Evolutionary conservation across 805 yeast species (phyloP).

Genomic region (Huiozyma sinensis): DNA sequence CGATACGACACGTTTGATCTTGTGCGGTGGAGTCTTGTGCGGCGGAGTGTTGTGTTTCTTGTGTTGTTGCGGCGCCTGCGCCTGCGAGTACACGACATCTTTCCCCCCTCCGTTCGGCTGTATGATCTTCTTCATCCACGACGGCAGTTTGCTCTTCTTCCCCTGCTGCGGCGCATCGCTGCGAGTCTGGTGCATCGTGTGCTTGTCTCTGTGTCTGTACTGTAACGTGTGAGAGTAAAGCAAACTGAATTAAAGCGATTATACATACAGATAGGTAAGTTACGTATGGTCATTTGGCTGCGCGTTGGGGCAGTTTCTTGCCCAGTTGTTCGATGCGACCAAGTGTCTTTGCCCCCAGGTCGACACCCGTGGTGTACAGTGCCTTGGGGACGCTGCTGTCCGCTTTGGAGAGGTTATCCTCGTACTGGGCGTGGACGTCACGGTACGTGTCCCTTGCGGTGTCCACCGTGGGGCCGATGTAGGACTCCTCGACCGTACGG

Average conservation of each 20-base stretch:
- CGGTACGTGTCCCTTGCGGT: conserved; percentile 12
- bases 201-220: background rate
- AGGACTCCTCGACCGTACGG: conserved; percentile 10
- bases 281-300: too few species aligned
- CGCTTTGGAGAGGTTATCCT: conserved; percentile 18
- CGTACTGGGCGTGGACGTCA: conserved; percentile 21
- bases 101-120: conserved; percentile 9
- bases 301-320: background rate
- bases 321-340: conserved; percentile 17
- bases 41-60: background rate
- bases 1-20: background rate
- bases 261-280: too few species aligned
- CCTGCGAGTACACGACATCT: background rate
- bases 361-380: conserved; percentile 24
- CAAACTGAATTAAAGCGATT: too few species aligned
- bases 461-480: conserved; percentile 2
- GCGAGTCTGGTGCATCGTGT: background rate
- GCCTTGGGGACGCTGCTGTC: conserved; percentile 25
- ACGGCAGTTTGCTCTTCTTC: conserved; percentile 22
- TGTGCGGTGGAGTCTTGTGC: background rate
- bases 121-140: conserved; percentile 27
- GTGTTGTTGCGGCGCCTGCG: background rate
- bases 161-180: background rate
- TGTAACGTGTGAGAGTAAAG: too few species aligned
- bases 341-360: conserved; percentile 19